Evolutionary conservation across 345 rosid genomes (phyloP).

Genomic region (Erucastrum elatum): DNA sequence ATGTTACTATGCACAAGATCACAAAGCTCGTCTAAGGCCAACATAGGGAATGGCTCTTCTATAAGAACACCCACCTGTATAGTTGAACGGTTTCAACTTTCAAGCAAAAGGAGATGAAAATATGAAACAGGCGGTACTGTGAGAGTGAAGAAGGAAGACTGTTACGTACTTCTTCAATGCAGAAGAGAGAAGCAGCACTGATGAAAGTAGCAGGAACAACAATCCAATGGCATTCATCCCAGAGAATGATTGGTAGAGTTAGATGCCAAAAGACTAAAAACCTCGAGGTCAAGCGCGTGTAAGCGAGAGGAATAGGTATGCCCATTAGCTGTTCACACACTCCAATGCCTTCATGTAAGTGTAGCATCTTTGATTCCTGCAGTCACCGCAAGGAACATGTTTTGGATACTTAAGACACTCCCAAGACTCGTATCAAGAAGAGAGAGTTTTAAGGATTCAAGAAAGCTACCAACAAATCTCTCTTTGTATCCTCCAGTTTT

Average conservation of each 20-base stretch:
- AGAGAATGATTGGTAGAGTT: constrained; percentile 84
- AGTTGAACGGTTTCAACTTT: background rate
- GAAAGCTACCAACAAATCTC: constrained; percentile 59
- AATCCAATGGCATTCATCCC: constrained; percentile 98
- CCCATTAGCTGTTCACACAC: constrained; percentile 84
- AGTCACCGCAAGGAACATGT: background rate
- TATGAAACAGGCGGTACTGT: too few relatives aligned
- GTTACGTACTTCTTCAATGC: constrained; percentile 78
- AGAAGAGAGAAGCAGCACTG: constrained; percentile 90
- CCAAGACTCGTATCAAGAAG: background rate
- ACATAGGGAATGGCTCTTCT: constrained; percentile 90
- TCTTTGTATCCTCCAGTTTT: constrained; percentile 61
- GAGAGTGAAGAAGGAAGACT: constrained; percentile 2
- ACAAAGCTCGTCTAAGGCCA: constrained; percentile 88
- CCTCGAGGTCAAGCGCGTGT: constrained; percentile 91
- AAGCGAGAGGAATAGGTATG: constrained; percentile 87
- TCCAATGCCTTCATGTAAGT: constrained; percentile 82
- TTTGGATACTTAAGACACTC: background rate
- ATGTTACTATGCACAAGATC: constrained; percentile 51
- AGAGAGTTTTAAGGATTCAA: background rate
- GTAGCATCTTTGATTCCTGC: constrained; percentile 72
- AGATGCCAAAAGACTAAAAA: constrained; percentile 94
- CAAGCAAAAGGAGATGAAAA: background rate
- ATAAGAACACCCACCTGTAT: constrained; percentile 90
- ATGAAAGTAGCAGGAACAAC: constrained; percentile 94